These are phyloP conservation scores for Craterostigma plantagineum DNA, from an alignment of 257 asterid species.

Conservation along the genomic window DNA sequence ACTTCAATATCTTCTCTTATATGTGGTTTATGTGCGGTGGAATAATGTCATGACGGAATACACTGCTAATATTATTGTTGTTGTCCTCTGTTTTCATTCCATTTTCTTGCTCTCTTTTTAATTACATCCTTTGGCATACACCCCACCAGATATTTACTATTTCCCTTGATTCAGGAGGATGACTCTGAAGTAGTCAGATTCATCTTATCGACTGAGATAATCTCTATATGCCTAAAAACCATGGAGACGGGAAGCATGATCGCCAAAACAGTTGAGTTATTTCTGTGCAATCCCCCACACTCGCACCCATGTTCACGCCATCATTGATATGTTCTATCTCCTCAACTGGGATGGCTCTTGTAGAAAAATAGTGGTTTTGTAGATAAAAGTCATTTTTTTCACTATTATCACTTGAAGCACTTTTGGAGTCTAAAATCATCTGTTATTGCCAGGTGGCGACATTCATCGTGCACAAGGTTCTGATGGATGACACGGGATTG, in stretches of 20 bases:
- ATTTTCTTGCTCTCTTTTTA: not conserved
- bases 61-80: not conserved
- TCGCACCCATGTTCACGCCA: too few relatives aligned
- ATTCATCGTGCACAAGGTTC: conserved; percentile 83
- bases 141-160: too few relatives aligned
- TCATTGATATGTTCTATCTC: too few relatives aligned
- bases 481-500: conserved; percentile 89
- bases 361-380: too few relatives aligned
- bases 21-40: too few relatives aligned
- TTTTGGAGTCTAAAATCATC: conserved; percentile 2
- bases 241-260: conserved; percentile 98
- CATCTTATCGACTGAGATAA: conserved; percentile 85
- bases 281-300: not conserved
- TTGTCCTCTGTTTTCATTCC: not conserved
- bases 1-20: too few relatives aligned
- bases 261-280: conserved; percentile 69
- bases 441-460: conserved; percentile 72
- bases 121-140: not conserved
- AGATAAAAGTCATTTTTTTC: not conserved
- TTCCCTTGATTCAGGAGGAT: conserved; percentile 45
- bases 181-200: conserved; percentile 86
- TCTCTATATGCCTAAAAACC: conserved; percentile 85
- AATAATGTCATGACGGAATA: too few relatives aligned
- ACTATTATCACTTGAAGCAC: not conserved
- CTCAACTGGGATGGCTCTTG: too few relatives aligned